These are phyloP conservation scores for Xerocomellus amylosporus DNA, from an alignment of 768 basidiomycete species.

Conservation along the genomic window DNA sequence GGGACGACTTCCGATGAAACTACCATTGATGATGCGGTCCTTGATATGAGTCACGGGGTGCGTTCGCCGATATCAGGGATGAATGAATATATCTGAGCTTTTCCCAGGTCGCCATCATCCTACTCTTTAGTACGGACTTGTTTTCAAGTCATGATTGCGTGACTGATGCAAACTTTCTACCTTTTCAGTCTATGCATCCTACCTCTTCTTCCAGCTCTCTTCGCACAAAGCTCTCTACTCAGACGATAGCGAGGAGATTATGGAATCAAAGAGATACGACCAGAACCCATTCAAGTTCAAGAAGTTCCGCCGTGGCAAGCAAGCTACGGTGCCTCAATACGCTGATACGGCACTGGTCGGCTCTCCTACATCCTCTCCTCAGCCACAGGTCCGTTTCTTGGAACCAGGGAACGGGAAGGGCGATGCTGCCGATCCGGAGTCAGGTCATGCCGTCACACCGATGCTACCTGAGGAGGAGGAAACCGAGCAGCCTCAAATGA, in stretches of 20 bases:
- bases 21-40: slow-evolving; percentile 41
- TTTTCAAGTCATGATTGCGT: neutral
- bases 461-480: slow-evolving; percentile 21
- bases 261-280: slow-evolving; percentile 40
- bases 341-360: slow-evolving; percentile 3
- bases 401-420: neutral
- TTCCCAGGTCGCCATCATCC: slow-evolving; percentile 65
- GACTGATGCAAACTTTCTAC: neutral
- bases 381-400: neutral
- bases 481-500: slow-evolving; percentile 50
- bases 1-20: slow-evolving; percentile 16
- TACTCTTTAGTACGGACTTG: slow-evolving; percentile 64
- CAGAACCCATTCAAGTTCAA: slow-evolving; percentile 37
- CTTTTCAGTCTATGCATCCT: slow-evolving; percentile 64
- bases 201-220: slow-evolving; percentile 76
- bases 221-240: slow-evolving; percentile 74
- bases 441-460: neutral
- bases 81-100: slow-evolving; percentile 5
- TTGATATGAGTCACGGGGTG: slow-evolving; percentile 78
- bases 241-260: slow-evolving; percentile 38
- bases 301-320: slow-evolving; percentile 17
- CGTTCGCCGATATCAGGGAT: slow-evolving; percentile 17
- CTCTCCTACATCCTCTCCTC: slow-evolving; percentile 13
- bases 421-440: slow-evolving; percentile 11
- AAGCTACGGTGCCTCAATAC: neutral